phyloP scores from a whole-genome alignment of 2,329 filamentous ascomycete species.

The Ilyonectria destructans region DNA sequence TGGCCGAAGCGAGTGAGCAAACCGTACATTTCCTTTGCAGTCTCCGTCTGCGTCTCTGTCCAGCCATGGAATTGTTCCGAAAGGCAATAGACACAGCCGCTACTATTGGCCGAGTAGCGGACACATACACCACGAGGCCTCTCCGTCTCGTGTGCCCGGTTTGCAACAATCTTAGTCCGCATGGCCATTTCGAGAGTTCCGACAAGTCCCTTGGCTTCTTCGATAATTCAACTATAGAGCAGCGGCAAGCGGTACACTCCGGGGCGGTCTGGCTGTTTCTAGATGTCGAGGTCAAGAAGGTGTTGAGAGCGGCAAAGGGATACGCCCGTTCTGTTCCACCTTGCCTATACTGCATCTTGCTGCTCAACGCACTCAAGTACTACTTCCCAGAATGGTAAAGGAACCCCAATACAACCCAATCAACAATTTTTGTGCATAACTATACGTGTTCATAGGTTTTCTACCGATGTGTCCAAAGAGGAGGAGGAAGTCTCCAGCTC shows the following conservation, averaged over 20 bases:
- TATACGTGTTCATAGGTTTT: background rate
- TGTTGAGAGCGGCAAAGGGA: conserved; percentile 5
- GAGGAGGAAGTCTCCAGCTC: background rate
- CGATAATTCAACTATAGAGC: background rate
- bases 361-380: background rate
- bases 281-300: background rate
- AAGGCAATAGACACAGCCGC: conserved; percentile 16
- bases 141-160: conserved; percentile 5
- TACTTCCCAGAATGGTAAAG: conserved; percentile 21
- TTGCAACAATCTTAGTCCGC: conserved; percentile 24
- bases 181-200: conserved; percentile 13
- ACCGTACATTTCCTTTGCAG: no score
- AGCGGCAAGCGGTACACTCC: background rate
- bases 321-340: conserved; percentile 1
- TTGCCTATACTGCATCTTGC: conserved; percentile 7
- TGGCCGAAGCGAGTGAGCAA: no score
- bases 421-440: background rate
- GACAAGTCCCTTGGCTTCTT: conserved; percentile 15
- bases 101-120: conserved; percentile 6
- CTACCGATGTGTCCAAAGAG: background rate
- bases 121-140: conserved; percentile 13
- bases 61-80: conserved; percentile 49
- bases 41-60: no score
- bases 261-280: conserved; percentile 20
- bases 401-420: background rate